A percentile compares a stretch with the other conserved stretches of the same genome.
Conservation (phyloP, 768 basidiomycete species). For the Amanita fuliginea region DNA sequence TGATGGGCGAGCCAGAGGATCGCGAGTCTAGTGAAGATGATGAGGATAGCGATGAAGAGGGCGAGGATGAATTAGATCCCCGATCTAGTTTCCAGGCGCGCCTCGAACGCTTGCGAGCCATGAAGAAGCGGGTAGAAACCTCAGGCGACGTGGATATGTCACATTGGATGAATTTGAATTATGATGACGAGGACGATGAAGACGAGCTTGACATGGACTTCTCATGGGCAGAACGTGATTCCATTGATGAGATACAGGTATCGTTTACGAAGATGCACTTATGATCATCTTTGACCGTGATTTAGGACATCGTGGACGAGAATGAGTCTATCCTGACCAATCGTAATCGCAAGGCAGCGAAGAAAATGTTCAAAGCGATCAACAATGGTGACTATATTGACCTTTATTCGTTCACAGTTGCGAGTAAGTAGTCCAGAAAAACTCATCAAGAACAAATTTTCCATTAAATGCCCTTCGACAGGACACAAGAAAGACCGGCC, state of each 20-base stretch:
- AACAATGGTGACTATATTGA: slow-evolving; percentile 42
- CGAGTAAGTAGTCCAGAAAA: slow-evolving; percentile 31
- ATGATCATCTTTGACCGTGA: background rate
- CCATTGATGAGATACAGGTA: slow-evolving; percentile 45
- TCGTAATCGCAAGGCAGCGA: slow-evolving; percentile 35
- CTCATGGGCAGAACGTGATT: slow-evolving; percentile 36
- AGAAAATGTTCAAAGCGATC: slow-evolving; percentile 50
- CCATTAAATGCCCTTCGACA: slow-evolving; percentile 8
- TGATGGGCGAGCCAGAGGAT: slow-evolving; percentile 34
- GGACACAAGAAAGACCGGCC: slow-evolving; percentile 41
- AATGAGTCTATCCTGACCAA: slow-evolving; percentile 37
- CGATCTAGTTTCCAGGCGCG: slow-evolving; percentile 34
- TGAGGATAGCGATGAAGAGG: slow-evolving; percentile 24
- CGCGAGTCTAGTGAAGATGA: slow-evolving; percentile 17
- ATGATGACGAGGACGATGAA: slow-evolving; percentile 20
- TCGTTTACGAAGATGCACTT: slow-evolving; percentile 6
- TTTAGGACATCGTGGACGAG: slow-evolving; percentile 50
- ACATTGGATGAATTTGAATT: slow-evolving; percentile 22
- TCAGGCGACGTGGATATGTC: slow-evolving; percentile 16
- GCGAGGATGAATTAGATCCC: slow-evolving; percentile 26
- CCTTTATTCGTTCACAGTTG: slow-evolving; percentile 28
- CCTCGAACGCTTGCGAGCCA: slow-evolving; percentile 26
- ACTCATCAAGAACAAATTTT: background rate
- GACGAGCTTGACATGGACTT: slow-evolving; percentile 11
- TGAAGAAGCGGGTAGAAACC: slow-evolving; percentile 17